Evolutionary conservation across 768 basidiomycete genomes (phyloP).

Genomic region (Russula earlei): DNA sequence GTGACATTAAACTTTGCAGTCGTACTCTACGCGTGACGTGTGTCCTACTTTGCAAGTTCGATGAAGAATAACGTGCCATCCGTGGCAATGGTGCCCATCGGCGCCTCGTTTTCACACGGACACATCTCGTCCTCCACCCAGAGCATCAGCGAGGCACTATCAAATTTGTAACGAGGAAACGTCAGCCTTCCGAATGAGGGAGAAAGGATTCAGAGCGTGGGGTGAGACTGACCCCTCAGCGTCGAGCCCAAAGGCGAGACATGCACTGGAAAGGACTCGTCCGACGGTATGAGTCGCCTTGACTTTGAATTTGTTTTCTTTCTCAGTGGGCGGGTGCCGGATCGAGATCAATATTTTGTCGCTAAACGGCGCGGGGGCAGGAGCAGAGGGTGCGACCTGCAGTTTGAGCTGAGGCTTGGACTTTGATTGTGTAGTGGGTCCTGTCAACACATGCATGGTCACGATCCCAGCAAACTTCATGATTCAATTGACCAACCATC

Average conservation of each 20-base stretch:
- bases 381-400: not conserved
- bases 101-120: not conserved
- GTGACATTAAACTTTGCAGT: not conserved
- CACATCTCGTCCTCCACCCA: slow-evolving; percentile 10
- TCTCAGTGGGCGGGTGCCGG: slow-evolving; percentile 8
- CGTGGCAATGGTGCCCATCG: slow-evolving; percentile 7
- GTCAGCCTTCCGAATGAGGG: not conserved
- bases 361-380: not conserved
- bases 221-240: not conserved
- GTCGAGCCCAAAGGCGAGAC: slow-evolving; percentile 6
- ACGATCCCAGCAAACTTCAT: not conserved
- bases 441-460: not conserved
- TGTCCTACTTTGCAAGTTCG: slow-evolving; percentile 5
- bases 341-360: slow-evolving; percentile 17
- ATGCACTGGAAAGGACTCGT: slow-evolving; percentile 14
- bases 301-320: slow-evolving; percentile 16
- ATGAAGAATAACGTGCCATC: slow-evolving; percentile 5
- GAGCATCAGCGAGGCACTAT: slow-evolving; percentile 1
- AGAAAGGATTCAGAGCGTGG: not conserved
- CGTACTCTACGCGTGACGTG: not conserved
- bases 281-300: slow-evolving; percentile 10
- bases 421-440: not conserved
- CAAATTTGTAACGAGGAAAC: not conserved
- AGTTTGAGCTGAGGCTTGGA: not conserved
- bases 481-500: not conserved